phyloP scores from a whole-genome alignment of 106 monocot species.

The Platanthera zijinensis region DNA sequence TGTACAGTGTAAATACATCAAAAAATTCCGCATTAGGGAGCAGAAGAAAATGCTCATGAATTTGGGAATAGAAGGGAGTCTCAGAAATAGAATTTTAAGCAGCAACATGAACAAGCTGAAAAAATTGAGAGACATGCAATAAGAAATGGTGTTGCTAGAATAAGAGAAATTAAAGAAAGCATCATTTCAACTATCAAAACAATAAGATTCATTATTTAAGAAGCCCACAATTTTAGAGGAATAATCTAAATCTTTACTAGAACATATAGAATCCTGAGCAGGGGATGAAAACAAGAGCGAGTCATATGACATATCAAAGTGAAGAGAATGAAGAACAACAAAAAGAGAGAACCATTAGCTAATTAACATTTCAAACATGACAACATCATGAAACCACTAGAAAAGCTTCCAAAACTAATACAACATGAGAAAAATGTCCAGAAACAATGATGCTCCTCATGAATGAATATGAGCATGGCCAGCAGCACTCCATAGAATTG shows the following conservation, averaged over 20 bases:
- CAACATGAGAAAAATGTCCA: not conserved
- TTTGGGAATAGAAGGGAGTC: too few relatives aligned
- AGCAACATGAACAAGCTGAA: too few relatives aligned
- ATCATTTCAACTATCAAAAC: not conserved
- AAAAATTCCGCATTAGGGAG: too few relatives aligned
- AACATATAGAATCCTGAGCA: not conserved
- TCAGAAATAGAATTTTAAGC: too few relatives aligned
- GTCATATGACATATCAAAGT: not conserved
- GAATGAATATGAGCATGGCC: too few relatives aligned
- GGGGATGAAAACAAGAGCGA: not conserved
- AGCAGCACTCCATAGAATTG: too few relatives aligned
- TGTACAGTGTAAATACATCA: too few relatives aligned
- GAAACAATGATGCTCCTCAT: not conserved
- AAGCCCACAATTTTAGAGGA: not conserved
- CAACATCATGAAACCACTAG: not conserved
- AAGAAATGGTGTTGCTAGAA: too few relatives aligned
- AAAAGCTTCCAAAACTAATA: not conserved
- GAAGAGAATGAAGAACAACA: not conserved
- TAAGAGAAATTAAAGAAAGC: too few relatives aligned
- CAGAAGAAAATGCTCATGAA: too few relatives aligned
- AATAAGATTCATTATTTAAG: not conserved
- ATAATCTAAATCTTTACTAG: not conserved
- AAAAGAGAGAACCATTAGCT: not conserved
- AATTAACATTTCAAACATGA: constrained; percentile 1
- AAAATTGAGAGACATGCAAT: too few relatives aligned